Base-by-base conservation (phyloP, 2,329 filamentous ascomycete species). In the Clonostachys byssicola region DNA sequence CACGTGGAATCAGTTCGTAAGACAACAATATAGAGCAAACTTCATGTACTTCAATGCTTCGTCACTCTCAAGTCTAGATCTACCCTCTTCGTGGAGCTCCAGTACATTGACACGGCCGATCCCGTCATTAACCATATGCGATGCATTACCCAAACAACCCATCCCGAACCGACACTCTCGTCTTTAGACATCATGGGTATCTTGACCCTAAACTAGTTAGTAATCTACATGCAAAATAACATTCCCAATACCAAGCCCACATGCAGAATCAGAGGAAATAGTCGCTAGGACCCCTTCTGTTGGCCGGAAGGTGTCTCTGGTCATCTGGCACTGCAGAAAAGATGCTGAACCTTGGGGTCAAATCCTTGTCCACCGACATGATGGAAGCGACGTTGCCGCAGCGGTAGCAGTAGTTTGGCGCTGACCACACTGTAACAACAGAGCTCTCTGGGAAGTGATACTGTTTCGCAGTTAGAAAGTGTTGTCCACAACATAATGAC, bases 311-410 rank as follows among this genome's bases (percentile, higher is more conserved):
- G 47, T 90, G 88, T 51, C 90, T 78, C 66, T 88, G 80, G 56
- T 94, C 86, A 58, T 94, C 89, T 0, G 90, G 89, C n/a, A 95
- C 89, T 34, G 89, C 89, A 33, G 83, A 86, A 73, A 95, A 95
- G 60, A 95, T 94, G 65, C 86, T 94, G 73, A 99, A 99, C 59
- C 88, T 89, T 34, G 92, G 91, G 51, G 90, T 85, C 45, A 96
- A 76, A 59, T 94, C 87, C 59, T 88, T 86, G 55, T 87, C 85
- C 30, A 96, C 84, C 45, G 91, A 91, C 85, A 96, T 96, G 63
- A 96, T 95, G 62, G 92, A 96, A 8, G 94, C 94, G 63, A 97
- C 83, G 61, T 99, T 99, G 36, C 94, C 94, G 66, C 94, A 99
- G 47, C 92, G 81, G 66, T 96, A 96, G 65, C 89, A 95, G 68